Percentiles rank a stretch among this genome's conserved stretches.
Evolutionary conservation across 768 basidiomycete species (phyloP).

Genomic region (Phylloporus scabripes): DNA sequence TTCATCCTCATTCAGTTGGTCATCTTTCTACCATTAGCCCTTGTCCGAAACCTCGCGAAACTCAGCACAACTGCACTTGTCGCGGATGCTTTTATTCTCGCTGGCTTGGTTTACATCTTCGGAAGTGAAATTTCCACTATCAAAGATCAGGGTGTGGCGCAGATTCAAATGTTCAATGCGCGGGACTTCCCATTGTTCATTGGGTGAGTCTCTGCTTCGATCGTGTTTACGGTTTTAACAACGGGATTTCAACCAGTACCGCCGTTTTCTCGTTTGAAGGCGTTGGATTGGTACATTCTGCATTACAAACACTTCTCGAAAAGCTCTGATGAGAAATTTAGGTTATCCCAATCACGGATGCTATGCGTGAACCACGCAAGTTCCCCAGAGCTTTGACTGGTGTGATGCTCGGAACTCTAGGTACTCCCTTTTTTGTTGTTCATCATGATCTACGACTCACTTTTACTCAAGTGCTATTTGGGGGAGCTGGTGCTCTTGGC

Average conservation of each 20-base stretch:
- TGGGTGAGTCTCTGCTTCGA: constrained; percentile 50
- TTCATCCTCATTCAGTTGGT: constrained; percentile 82
- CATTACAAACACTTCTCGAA: background rate
- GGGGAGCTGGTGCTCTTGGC: constrained; percentile 79
- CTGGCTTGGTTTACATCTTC: constrained; percentile 82
- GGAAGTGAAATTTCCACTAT: constrained; percentile 77
- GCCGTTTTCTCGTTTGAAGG: constrained; percentile 99
- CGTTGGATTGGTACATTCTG: constrained; percentile 70
- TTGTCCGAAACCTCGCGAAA: constrained; percentile 92
- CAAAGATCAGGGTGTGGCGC: constrained; percentile 61
- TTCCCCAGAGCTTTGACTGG: constrained; percentile 85
- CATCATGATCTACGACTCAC: constrained; percentile 3
- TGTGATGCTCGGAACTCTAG: constrained; percentile 82
- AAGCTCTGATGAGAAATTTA: constrained; percentile 23
- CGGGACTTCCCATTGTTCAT: constrained; percentile 89
- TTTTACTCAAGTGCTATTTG: constrained; percentile 61
- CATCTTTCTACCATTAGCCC: constrained; percentile 83
- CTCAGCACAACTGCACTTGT: constrained; percentile 87
- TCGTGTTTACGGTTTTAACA: background rate
- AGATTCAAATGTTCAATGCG: constrained; percentile 82
- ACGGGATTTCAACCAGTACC: constrained; percentile 47
- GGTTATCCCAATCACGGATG: constrained; percentile 94
- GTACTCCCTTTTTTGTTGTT: constrained; percentile 36
- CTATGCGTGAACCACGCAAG: constrained; percentile 92
- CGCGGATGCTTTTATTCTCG: constrained; percentile 92